These are phyloP conservation scores for Phoma sp. DNA, from an alignment of 2,329 filamentous ascomycete species.

Conservation along the genomic window DNA sequence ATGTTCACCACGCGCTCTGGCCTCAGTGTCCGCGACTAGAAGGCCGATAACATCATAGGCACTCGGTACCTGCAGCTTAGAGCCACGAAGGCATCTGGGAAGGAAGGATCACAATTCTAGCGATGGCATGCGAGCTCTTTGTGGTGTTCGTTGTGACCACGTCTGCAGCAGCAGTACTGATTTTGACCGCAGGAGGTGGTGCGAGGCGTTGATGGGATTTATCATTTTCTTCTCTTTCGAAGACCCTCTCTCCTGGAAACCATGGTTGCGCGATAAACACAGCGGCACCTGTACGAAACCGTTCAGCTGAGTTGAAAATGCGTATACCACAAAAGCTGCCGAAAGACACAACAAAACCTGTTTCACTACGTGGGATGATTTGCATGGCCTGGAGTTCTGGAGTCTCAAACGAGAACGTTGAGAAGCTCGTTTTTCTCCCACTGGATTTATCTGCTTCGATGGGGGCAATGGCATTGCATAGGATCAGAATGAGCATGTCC, in stretches of 20 bases:
- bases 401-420: not conserved
- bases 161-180: not conserved
- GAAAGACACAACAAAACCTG: not conserved
- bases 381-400: constrained; percentile 19
- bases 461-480: not conserved
- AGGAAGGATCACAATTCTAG: no score
- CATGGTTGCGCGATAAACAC: not conserved
- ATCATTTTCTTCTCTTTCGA: no score
- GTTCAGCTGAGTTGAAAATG: not conserved
- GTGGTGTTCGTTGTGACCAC: not conserved
- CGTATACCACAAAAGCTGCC: not conserved
- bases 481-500: constrained; percentile 1
- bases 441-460: no score
- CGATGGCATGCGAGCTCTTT: not conserved
- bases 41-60: not conserved
- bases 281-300: not conserved
- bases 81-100: not conserved
- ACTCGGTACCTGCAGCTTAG: not conserved
- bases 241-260: not conserved
- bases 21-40: constrained; percentile 66
- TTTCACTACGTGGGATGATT: constrained; percentile 1
- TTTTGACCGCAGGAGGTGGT: no score
- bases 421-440: not conserved
- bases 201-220: no score
- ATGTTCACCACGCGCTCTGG: constrained; percentile 92